Evolutionary conservation across 371 early-diverging fungal species (phyloP).

Genomic region (Rhizomucor pusillus): DNA sequence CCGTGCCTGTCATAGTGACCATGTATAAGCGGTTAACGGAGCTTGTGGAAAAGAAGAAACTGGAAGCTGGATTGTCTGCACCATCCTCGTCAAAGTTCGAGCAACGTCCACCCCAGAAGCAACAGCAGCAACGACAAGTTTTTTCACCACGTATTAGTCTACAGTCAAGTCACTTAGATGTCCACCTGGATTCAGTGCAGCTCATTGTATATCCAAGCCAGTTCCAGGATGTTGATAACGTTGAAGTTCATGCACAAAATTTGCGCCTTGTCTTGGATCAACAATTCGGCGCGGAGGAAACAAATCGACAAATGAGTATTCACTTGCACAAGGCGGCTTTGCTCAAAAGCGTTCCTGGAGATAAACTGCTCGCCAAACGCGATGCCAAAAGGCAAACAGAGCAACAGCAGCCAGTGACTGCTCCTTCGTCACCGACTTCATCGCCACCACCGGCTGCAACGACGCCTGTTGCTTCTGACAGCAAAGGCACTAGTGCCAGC

Average conservation of each 20-base stretch:
- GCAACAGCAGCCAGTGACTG: not conserved
- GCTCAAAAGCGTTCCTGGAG: slow-evolving; percentile 43
- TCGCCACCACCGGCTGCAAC: not conserved
- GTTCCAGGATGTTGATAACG: slow-evolving; percentile 74
- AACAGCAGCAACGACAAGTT: not conserved
- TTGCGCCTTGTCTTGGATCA: slow-evolving; percentile 24
- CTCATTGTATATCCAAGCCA: slow-evolving; percentile 63
- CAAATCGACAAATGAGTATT: slow-evolving; percentile 24
- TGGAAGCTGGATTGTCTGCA: slow-evolving; percentile 29
- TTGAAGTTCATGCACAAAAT: slow-evolving; percentile 42
- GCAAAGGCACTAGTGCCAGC: not conserved
- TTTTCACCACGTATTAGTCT: not conserved
- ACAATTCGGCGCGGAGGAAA: slow-evolving; percentile 7
- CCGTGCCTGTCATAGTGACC: slow-evolving; percentile 63
- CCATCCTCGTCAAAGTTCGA: not conserved
- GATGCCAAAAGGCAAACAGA: slow-evolving; percentile 6
- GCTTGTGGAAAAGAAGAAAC: slow-evolving; percentile 59
- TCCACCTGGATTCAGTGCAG: slow-evolving; percentile 24
- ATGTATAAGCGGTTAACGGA: slow-evolving; percentile 51
- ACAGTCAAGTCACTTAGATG: slow-evolving; percentile 2
- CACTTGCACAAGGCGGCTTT: slow-evolving; percentile 35
- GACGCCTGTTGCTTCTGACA: not conserved
- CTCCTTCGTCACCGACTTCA: not conserved
- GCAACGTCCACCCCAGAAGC: not conserved
- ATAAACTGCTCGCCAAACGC: slow-evolving; percentile 24